Evolutionary conservation across 306 rosid genomes (phyloP), one percentile per base, ranked within the genome.

Genomic region (Cicer yamashitae): DNA sequence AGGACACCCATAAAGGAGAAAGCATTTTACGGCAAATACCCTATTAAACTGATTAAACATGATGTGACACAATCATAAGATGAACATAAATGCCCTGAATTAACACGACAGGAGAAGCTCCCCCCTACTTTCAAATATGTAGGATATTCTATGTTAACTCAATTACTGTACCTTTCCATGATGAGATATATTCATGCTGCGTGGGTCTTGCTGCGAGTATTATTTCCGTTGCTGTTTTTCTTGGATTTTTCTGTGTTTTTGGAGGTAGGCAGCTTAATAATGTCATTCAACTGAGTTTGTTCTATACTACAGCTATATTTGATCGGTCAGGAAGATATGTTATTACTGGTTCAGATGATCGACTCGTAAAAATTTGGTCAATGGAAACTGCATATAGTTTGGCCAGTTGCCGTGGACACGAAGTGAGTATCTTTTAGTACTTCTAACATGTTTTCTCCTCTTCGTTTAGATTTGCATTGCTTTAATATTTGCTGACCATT

Each of bases 391-490:
- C 98, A 67, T 90, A 90, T 84, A 88, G 96, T 83, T 90, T 96
- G 90, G 98, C 96, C 57, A 96, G 98, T 84, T 96, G 99, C 81
- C 96, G 98, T 70, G 99, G 99, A 59, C 99, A 96, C 81, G 99
- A 92, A 70, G 99, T 96, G 84, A 88, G 92, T 89, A 59, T 68
- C 62, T 58, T 56, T 48, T 74, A 47, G 56, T 67, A 46, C 62
- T 73, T 20, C 10, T 41, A 62, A 76, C 71, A 39, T 77, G 14
- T 70, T 61, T 67, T 30, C 54, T 30, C 52, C 34, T 20, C 54
- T 75, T 37, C 58, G 41, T 70, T 63, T 76, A 17, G 58, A 72
- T 43, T 71, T 52, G 14, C 48, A 25, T 77, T 64, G 52, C 50
- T 61, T 76, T 67, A 15, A 66, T 46, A 10, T 70, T 65, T 50